These are phyloP conservation scores for Canna indica DNA, from an alignment of 176 grass and related monocot genomes.

Conservation along the genomic window DNA sequence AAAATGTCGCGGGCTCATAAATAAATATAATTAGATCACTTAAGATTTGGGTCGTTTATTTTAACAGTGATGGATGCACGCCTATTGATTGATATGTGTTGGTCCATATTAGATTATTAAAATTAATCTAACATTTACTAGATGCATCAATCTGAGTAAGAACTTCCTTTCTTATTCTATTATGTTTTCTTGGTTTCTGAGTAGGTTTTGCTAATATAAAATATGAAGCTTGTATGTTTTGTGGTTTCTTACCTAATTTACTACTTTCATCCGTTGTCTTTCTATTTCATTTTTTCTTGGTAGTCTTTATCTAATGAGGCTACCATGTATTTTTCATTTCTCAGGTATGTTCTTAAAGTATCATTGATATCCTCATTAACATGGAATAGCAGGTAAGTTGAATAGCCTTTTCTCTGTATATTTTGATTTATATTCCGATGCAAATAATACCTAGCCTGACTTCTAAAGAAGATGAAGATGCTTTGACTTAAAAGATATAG, in stretches of 20 bases:
- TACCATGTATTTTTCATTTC: constrained; percentile 21
- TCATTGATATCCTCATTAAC: constrained; percentile 43
- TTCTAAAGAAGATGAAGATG: neutral
- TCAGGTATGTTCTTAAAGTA: constrained; percentile 54
- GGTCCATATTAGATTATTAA: no score
- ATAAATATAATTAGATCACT: no score
- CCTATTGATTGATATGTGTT: no score
- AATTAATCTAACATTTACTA: no score
- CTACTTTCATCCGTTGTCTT: neutral
- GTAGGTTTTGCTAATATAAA: neutral
- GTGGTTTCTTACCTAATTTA: no score
- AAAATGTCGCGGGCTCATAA: no score
- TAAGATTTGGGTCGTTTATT: no score
- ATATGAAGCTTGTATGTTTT: no score
- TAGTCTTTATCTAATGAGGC: neutral
- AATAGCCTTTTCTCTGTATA: neutral
- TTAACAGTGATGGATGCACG: no score
- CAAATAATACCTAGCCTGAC: neutral
- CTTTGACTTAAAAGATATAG: no score
- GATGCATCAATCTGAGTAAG: constrained; percentile 72
- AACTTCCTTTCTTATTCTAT: constrained; percentile 2
- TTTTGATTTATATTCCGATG: neutral
- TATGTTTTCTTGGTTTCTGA: neutral
- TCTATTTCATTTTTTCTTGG: neutral
- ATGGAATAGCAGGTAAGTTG: constrained; percentile 49